Evolutionary conservation across 805 yeast species (phyloP).

Genomic region (Komagataella populi): DNA sequence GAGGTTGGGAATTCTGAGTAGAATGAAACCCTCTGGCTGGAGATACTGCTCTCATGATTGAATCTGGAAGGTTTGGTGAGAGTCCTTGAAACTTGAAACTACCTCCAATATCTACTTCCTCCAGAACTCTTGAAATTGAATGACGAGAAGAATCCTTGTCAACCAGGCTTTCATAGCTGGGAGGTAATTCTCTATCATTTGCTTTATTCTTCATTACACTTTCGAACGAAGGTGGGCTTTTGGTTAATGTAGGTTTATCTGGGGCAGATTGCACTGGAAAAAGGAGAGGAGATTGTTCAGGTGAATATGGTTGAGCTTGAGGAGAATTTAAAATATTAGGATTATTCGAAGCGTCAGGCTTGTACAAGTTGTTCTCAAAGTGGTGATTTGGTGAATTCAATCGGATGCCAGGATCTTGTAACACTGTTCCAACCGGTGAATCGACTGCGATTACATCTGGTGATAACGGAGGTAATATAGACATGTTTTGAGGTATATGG

Average conservation of each 20-base stretch:
- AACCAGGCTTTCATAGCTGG: constrained; percentile 7
- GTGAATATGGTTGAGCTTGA: constrained; percentile 51
- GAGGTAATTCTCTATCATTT: constrained; percentile 7
- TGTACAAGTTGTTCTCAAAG: constrained; percentile 34
- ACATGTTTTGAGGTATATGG: background rate
- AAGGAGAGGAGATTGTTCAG: constrained; percentile 19
- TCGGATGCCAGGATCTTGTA: background rate
- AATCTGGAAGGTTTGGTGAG: constrained; percentile 18
- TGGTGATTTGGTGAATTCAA: constrained; percentile 11
- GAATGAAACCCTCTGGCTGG: constrained; percentile 1
- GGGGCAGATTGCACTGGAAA: background rate
- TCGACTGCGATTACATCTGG: constrained; percentile 41
- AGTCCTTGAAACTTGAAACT: constrained; percentile 18
- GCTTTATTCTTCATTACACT: constrained; percentile 28
- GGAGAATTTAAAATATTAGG: constrained; percentile 34
- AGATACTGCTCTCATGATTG: constrained; percentile 18
- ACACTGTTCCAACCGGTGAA: constrained; percentile 14
- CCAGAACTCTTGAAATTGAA: background rate
- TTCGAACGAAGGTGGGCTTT: constrained; percentile 49
- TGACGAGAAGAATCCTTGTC: constrained; percentile 5
- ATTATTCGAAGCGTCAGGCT: constrained; percentile 22
- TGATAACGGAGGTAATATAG: constrained; percentile 22
- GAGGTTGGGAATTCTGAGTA: background rate
- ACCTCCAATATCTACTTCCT: constrained; percentile 16
- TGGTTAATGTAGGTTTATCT: background rate